Evolutionary conservation across 768 basidiomycete genomes (phyloP).

Genomic region (Omphalotus guepiniiformis): DNA sequence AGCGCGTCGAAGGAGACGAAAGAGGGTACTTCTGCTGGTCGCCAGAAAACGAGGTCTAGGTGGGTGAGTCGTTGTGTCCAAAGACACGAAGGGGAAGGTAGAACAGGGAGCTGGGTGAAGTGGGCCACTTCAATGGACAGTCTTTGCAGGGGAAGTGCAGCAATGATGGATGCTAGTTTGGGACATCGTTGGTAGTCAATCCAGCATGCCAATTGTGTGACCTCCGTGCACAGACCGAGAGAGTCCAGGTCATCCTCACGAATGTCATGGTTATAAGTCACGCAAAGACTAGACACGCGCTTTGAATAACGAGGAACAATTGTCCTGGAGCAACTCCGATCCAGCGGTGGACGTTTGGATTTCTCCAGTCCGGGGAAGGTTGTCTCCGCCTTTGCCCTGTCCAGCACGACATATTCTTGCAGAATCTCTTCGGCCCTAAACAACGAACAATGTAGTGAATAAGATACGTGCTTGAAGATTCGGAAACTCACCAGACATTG

Average conservation of each 20-base stretch:
- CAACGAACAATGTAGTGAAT: not conserved
- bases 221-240: not conserved
- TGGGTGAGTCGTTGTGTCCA: slow-evolving; percentile 5
- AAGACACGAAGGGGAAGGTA: not conserved
- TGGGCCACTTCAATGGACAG: slow-evolving; percentile 4
- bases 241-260: not conserved
- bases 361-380: not conserved
- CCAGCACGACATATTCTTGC: slow-evolving; percentile 8
- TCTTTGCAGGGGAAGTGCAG: not conserved
- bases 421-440: slow-evolving; percentile 4
- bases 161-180: not conserved
- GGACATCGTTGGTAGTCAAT: slow-evolving; percentile 1
- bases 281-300: slow-evolving; percentile 6
- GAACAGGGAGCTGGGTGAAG: slow-evolving; percentile 1
- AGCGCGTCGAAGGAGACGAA: not conserved
- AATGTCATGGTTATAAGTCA: slow-evolving; percentile 6
- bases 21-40: not conserved
- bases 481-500: slow-evolving; percentile 1
- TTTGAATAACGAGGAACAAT: no score
- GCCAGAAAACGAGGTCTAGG: slow-evolving; percentile 6
- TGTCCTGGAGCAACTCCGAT: no score
- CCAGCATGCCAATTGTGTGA: slow-evolving; percentile 5
- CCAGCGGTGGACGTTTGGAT: no score
- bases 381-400: slow-evolving; percentile 3
- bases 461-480: not conserved